Base-by-base conservation (phyloP, 805 yeast genomes). In the Saccharomycopsis malanga region DNA sequence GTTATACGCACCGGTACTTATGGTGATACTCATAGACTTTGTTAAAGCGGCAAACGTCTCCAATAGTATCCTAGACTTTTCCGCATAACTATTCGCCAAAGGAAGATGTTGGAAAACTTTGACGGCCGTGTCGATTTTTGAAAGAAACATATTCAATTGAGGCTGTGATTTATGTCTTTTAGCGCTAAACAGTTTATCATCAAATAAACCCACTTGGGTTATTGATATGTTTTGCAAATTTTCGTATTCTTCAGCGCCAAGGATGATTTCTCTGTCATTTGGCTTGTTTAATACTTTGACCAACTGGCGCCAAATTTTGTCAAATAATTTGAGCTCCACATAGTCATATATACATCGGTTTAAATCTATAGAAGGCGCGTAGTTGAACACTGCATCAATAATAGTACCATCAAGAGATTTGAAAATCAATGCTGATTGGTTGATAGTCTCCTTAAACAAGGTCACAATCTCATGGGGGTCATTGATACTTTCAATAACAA, bases 311-410 rank as follows among this genome's bases (percentile, higher is more conserved):
- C 95, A 85, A 4, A 87, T 58, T 51, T 73, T 76, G 53, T 77
- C 83, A 56, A 79, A 83, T 27, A 87, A 61, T 48, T 79, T 79
- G 50, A 71, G 56, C 56, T 89, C 96, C 14, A 86, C 80, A 55
- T 86, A 86, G 46, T 77, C 78, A 56, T 79, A 82, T 1, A 87
- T 68, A 39, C 78, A 67, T 48, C 68, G 69, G 54, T 69, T 75
- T 53, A 78, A 62, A 48, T 81, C 77, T 15, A 72, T 50, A 1
- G 58, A 61, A 0, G 75, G 73, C 36, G 68, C 61, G 10, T 29
- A 34, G 15, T 56, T 52, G 5, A 56, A 48, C 7, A 65, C 54
- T 3, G 55, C 44, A 3, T 66, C 54, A 4, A 61, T 51, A 2
- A 57, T 43, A 4, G 32, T 15, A 5, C 24, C 42, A 23, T 45